Base-by-base conservation (phyloP, 371 early-diverging fungal genomes). In the Mortierella sp. region DNA sequence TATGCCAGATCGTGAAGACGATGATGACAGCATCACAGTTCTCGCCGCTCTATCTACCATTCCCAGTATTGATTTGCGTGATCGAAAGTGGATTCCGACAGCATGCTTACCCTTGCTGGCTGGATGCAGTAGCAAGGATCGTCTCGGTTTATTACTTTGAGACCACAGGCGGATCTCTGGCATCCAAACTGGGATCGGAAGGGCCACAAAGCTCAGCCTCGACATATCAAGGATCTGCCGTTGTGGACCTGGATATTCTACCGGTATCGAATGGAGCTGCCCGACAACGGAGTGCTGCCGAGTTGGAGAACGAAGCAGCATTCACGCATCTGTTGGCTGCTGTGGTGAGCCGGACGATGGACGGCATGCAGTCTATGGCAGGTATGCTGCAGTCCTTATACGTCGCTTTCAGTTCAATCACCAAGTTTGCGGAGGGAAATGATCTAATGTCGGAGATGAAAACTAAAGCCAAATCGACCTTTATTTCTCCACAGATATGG, bases 101-200 rank as follows among this genome's bases (percentile, higher is more conserved):
- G n/a, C 76, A 89, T 10, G 89, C 89, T 6, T 89, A 88, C 74
- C 79, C 91, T 7, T 92, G 88, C 71, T 93, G 91, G 92, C 80
- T 94, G 32, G 91, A 93, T 78, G 91, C 91, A 3, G 89, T 91
- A 1, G 83, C 91, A 14, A 86, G 89, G 54, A 78, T 91, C 44
- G 90, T 93, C 56, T 91, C 92, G 0, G 93, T 92, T 0, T 93
- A 93, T 74, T 93, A 93, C 21, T 89, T 91, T 21, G 89, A 91
- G 27, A 73, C 82, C 27, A 86, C 86, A 4, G 86, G 86, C 10
- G 86, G 86, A 5, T 72, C 86, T 14, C 54, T 82, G 24, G 41
- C 63, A 6, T 79, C 80, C 32, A 86, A 82, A 72, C 49, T 86
- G 21, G 79, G 77, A 16, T 70, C 79, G 14, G 71, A 41, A 35